phyloP scores from a whole-genome alignment of 768 basidiomycete genomes.

The Auricularia cornea region DNA sequence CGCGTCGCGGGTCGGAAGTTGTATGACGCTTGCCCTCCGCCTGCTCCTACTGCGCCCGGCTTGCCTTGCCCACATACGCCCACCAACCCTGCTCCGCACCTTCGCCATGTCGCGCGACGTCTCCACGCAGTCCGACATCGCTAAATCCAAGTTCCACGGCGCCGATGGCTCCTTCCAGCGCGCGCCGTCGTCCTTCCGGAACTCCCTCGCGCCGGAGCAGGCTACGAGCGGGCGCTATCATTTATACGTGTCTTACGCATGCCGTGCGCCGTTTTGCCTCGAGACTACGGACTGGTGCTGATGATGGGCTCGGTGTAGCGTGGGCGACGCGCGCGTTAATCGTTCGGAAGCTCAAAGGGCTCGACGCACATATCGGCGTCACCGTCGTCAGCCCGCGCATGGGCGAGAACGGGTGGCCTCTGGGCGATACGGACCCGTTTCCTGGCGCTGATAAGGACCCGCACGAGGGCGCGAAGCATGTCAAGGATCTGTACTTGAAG shows the following conservation, averaged over 20 bases:
- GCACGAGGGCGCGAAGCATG: conserved; percentile 22
- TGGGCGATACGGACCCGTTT: no score
- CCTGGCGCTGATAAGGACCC: conserved; percentile 31
- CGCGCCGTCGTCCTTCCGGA: conserved; percentile 39
- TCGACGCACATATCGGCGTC: conserved; percentile 64
- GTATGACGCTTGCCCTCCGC: no score
- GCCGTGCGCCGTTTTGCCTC: conserved; percentile 45
- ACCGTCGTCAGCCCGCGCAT: conserved; percentile 36
- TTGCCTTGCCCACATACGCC: no score
- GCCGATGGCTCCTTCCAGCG: no score
- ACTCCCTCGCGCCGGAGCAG: conserved; percentile 50
- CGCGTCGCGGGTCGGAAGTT: no score
- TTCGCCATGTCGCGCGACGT: no score
- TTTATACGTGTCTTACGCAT: conserved; percentile 81
- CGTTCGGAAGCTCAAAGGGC: conserved; percentile 81
- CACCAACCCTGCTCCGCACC: no score
- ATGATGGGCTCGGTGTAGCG: conserved; percentile 39
- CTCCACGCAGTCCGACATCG: no score
- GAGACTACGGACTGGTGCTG: background rate
- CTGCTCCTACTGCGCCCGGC: no score
- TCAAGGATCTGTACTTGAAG: conserved; percentile 31
- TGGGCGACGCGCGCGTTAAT: conserved; percentile 94
- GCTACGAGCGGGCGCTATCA: no score
- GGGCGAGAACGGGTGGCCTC: conserved; percentile 35
- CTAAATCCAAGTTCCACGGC: no score